phyloP scores from a whole-genome alignment of 805 yeast species.

The Saturnispora hagleri region DNA sequence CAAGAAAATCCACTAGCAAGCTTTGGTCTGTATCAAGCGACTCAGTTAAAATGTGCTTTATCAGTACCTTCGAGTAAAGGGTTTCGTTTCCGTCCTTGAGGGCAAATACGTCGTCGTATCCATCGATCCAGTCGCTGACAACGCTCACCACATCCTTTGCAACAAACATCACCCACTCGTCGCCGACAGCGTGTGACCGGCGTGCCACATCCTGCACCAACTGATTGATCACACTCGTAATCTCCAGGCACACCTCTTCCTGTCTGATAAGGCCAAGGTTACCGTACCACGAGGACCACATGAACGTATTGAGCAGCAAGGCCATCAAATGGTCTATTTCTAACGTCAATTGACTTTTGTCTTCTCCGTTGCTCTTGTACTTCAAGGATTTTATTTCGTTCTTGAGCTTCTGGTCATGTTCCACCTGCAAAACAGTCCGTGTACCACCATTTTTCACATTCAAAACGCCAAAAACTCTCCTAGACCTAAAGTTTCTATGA shows the following conservation, averaged over 20 bases:
- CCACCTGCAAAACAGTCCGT: not conserved
- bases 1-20: constrained; percentile 31
- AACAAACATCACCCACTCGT: constrained; percentile 2
- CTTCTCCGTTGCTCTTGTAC: not conserved
- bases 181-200: constrained; percentile 16
- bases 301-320: constrained; percentile 37
- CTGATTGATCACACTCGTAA: constrained; percentile 32
- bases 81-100: not conserved
- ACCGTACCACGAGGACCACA: constrained; percentile 36
- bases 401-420: constrained; percentile 15
- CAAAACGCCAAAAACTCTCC: not conserved
- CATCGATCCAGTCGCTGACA: not conserved
- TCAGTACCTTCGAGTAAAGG: not conserved
- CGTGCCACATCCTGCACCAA: constrained; percentile 32
- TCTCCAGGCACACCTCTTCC: constrained; percentile 30
- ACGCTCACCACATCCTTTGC: constrained; percentile 5
- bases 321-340: constrained; percentile 40
- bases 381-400: not conserved
- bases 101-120: not conserved
- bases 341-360: constrained; percentile 28
- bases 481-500: not conserved
- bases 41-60: not conserved
- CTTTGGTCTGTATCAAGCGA: constrained; percentile 1
- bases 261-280: constrained; percentile 28
- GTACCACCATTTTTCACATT: not conserved